These are phyloP conservation scores for Nannizzia gypsea DNA, from an alignment of 2,329 filamentous ascomycete species.

Conservation along the genomic window DNA sequence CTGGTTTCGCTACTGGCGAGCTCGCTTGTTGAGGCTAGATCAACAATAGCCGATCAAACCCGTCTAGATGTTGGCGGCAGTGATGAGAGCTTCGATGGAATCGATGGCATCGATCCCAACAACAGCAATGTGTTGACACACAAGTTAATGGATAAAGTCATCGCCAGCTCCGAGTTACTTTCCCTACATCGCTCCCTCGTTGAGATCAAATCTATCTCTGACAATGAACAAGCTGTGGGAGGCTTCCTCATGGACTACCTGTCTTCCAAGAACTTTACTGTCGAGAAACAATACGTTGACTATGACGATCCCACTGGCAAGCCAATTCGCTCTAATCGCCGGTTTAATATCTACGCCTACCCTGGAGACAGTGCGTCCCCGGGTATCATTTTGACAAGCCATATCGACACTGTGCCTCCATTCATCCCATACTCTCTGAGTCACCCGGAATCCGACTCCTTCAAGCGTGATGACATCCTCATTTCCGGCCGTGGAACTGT, in stretches of 20 bases:
- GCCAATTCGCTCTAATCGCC: constrained; percentile 23
- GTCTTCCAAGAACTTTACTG: constrained; percentile 46
- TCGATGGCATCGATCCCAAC: background rate
- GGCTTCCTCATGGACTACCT: constrained; percentile 59
- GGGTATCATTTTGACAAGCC: constrained; percentile 47
- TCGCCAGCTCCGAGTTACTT: constrained; percentile 45
- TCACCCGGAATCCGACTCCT: constrained; percentile 25
- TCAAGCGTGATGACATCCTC: constrained; percentile 21
- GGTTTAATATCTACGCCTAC: constrained; percentile 69
- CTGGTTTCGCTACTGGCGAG: background rate
- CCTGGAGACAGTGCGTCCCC: constrained; percentile 19
- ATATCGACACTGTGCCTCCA: constrained; percentile 61
- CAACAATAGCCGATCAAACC: background rate
- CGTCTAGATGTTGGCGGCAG: background rate
- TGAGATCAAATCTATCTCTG: constrained; percentile 58
- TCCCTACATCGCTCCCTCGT: constrained; percentile 65
- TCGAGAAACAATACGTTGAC: constrained; percentile 45
- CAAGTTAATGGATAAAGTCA: constrained; percentile 25
- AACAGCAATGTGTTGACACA: background rate
- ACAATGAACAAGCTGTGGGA: constrained; percentile 57
- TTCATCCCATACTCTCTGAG: constrained; percentile 41
- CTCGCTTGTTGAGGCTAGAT: background rate
- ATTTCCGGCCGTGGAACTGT: constrained; percentile 37
- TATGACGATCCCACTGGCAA: constrained; percentile 17
- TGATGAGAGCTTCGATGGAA: background rate